Conservation (phyloP, 2,329 filamentous ascomycete species). For the Fusarium sp. region DNA sequence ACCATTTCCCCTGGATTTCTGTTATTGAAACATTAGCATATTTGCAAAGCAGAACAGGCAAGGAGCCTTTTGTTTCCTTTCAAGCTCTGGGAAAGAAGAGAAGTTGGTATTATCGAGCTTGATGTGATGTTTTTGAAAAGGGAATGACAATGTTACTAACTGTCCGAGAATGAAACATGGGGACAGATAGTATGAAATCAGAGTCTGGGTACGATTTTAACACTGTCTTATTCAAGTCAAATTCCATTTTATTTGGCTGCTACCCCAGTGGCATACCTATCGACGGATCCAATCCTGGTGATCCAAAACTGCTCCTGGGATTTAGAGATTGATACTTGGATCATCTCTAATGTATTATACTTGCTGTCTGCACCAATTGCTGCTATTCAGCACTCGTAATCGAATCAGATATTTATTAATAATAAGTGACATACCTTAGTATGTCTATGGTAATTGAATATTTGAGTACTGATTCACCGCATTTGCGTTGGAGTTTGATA, state of each 20-base stretch:
- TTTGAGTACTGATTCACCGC: neutral
- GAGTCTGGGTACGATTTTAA: no score
- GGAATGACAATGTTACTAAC: neutral
- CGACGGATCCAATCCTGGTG: neutral
- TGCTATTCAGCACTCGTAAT: neutral
- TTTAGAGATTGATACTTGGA: neutral
- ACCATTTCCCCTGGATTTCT: neutral
- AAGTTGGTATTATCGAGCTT: neutral
- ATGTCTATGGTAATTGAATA: neutral
- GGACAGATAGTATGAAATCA: no score
- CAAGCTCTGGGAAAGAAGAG: neutral
- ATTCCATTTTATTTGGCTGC: neutral
- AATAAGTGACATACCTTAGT: neutral
- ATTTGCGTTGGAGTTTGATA: neutral
- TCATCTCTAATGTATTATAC: neutral
- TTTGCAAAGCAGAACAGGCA: neutral
- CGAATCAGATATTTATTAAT: neutral
- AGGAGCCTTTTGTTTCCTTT: neutral
- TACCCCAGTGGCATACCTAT: neutral
- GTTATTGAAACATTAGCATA: constrained; percentile 1
- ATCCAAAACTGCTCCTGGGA: neutral
- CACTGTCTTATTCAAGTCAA: neutral
- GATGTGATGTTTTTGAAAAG: neutral
- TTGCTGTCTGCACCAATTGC: neutral
- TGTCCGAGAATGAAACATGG: no score